These are phyloP conservation scores for Oenanthe sinensis DNA, from an alignment of 129 eudicot species.

Conservation along the genomic window DNA sequence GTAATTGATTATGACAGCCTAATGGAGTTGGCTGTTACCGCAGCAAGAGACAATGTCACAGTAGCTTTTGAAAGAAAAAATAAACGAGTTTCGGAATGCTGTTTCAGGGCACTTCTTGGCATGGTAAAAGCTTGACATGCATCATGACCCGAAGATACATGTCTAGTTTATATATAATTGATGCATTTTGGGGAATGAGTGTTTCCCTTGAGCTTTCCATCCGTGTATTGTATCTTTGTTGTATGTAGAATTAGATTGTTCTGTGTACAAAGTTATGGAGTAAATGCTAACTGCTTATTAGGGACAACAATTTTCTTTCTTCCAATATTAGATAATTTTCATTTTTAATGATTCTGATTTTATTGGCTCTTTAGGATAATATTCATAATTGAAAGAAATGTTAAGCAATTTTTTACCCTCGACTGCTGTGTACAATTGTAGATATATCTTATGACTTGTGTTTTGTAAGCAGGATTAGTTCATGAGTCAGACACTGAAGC, in stretches of 20 bases:
- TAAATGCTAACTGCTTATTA: neutral
- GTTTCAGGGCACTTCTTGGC: neutral
- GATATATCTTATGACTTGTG: too few species aligned
- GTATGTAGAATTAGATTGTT: neutral
- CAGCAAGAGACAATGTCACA: conserved; percentile 29
- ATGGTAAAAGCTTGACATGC: neutral
- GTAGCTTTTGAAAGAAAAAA: conserved; percentile 53
- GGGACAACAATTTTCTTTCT: neutral
- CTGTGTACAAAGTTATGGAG: neutral
- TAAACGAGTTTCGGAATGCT: conserved; percentile 18
- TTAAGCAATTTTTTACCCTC: too few species aligned
- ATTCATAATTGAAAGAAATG: too few species aligned
- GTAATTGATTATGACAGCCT: conserved; percentile 74
- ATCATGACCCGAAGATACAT: neutral
- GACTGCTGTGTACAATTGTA: too few species aligned
- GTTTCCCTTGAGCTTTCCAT: neutral
- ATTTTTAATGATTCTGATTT: too few species aligned
- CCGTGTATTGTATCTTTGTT: neutral
- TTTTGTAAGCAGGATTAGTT: too few species aligned
- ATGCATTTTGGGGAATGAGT: neutral
- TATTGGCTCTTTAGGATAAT: too few species aligned
- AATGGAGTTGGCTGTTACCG: conserved; percentile 57
- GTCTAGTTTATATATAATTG: conserved; percentile 1
- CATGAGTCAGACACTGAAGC: too few species aligned
- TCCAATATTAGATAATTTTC: neutral